A percentile compares a stretch with the other conserved stretches of the same genome.
These are phyloP conservation scores for Paraglomus brasilianum DNA, from an alignment of 192 early-diverging fungal species.

Conservation along the genomic window DNA sequence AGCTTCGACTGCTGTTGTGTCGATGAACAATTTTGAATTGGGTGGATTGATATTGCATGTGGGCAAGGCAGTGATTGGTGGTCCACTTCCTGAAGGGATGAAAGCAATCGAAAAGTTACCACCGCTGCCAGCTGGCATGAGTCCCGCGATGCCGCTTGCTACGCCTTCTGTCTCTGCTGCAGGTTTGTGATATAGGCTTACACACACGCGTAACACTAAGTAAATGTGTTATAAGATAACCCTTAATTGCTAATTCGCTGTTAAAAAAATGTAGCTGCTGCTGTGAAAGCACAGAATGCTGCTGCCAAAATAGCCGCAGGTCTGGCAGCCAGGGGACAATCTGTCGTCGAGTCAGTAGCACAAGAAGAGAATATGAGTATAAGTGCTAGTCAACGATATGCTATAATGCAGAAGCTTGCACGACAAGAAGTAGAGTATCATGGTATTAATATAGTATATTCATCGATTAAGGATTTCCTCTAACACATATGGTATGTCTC, in stretches of 20 bases:
- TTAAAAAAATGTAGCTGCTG: constrained; percentile 29
- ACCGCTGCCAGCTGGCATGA: constrained; percentile 17
- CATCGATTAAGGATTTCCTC: neutral
- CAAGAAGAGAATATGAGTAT: constrained; percentile 55
- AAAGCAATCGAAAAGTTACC: constrained; percentile 63
- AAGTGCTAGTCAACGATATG: constrained; percentile 57
- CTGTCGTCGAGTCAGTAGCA: constrained; percentile 50
- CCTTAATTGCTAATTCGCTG: neutral
- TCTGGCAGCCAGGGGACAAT: constrained; percentile 43
- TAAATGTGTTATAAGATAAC: neutral
- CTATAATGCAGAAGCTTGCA: constrained; percentile 72
- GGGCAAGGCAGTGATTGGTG: constrained; percentile 69
- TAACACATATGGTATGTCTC: neutral
- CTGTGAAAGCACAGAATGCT: constrained; percentile 45
- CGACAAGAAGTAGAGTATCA: constrained; percentile 35
- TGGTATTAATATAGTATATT: constrained; percentile 17
- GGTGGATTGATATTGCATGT: constrained; percentile 71
- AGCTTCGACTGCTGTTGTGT: constrained; percentile 59
- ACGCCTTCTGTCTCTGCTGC: constrained; percentile 36
- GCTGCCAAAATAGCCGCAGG: constrained; percentile 48
- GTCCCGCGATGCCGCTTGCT: constrained; percentile 21
- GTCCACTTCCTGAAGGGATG: constrained; percentile 79
- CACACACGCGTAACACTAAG: neutral
- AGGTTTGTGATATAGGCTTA: constrained; percentile 23
- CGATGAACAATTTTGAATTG: constrained; percentile 80